These are phyloP conservation scores for Sequoia sempervirens DNA, from an alignment of 75 land plant genomes.

Conservation along the genomic window DNA sequence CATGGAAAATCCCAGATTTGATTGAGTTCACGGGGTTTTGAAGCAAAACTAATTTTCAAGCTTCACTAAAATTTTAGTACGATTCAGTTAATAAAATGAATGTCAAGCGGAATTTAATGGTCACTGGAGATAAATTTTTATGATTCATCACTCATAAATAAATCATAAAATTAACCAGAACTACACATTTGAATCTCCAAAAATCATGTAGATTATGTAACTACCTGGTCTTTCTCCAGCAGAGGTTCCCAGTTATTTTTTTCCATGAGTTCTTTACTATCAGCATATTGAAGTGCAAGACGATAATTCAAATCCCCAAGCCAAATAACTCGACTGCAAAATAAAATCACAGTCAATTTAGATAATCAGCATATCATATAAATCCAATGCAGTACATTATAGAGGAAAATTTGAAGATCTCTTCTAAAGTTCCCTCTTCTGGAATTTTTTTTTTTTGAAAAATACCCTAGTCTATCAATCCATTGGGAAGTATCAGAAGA, in stretches of 20 bases:
- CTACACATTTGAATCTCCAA: too few relatives aligned
- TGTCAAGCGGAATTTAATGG: not conserved
- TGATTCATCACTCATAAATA: too few relatives aligned
- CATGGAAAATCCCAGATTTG: not conserved
- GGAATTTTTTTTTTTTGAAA: not conserved
- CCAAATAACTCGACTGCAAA: slow-evolving; percentile 83
- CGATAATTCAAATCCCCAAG: slow-evolving; percentile 94
- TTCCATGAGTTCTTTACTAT: slow-evolving; percentile 61
- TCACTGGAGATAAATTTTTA: too few relatives aligned
- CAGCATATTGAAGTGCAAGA: slow-evolving; percentile 45
- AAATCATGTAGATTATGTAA: not conserved
- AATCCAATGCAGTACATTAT: not conserved
- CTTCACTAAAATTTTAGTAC: not conserved
- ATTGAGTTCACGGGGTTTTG: not conserved
- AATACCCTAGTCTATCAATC: not conserved
- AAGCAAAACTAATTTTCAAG: not conserved
- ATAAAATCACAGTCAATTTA: not conserved
- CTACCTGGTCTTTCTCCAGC: slow-evolving; percentile 75
- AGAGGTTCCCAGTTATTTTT: slow-evolving; percentile 77
- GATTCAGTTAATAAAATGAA: not conserved
- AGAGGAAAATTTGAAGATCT: not conserved
- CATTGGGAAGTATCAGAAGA: not conserved
- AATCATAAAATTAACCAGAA: too few relatives aligned
- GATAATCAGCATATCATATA: not conserved
- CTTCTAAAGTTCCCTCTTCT: not conserved